Conservation (phyloP, 2,329 filamentous ascomycete genomes). For the Cercospora janseana region DNA sequence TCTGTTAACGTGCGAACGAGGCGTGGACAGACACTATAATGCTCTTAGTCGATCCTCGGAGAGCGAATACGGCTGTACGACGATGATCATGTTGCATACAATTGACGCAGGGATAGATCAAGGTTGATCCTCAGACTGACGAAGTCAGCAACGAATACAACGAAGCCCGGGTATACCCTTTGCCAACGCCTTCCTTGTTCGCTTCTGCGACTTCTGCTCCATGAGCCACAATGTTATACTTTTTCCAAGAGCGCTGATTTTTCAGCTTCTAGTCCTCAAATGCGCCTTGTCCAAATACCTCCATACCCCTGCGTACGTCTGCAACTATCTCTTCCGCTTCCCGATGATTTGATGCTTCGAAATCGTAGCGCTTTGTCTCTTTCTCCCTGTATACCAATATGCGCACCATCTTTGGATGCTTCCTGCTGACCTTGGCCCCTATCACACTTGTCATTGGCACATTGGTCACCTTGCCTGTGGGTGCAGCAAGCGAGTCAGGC, state of each 20-base stretch:
- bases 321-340: constrained; percentile 77
- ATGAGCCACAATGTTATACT: neutral
- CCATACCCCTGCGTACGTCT: constrained; percentile 59
- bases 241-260: neutral
- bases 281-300: constrained; percentile 19
- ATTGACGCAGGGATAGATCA: no score
- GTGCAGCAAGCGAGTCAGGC: constrained; percentile 30
- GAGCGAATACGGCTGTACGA: no score
- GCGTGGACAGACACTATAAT: no score
- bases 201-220: neutral
- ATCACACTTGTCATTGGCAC: constrained; percentile 81
- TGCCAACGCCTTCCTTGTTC: constrained; percentile 6
- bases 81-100: no score
- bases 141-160: neutral
- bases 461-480: constrained; percentile 67
- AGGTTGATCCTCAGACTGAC: neutral
- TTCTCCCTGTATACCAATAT: constrained; percentile 71
- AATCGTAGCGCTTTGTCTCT: constrained; percentile 80
- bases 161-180: constrained; percentile 5
- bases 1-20: no score
- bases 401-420: constrained; percentile 78
- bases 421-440: constrained; percentile 75
- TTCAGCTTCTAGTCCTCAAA: constrained; percentile 13
- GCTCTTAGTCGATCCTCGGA: no score
- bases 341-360: constrained; percentile 69